phyloP scores from a whole-genome alignment of 805 yeast genomes.

The Ogataea salicorniae region DNA sequence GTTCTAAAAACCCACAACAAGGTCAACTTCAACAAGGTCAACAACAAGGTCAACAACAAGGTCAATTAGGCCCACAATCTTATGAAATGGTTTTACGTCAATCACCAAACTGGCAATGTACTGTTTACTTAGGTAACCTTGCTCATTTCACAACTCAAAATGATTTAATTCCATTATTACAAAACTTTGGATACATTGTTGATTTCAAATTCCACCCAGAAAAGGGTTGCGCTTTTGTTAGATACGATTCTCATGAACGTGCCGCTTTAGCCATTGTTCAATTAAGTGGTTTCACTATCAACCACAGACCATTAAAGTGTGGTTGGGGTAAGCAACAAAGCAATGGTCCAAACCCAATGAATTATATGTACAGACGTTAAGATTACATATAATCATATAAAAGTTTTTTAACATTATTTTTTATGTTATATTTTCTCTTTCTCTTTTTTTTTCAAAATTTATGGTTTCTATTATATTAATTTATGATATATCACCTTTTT shows the following conservation, averaged over 20 bases:
- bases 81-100: slow-evolving; percentile 71
- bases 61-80: slow-evolving; percentile 26
- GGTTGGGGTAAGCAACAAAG: slow-evolving; percentile 71
- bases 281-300: slow-evolving; percentile 61
- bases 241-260: slow-evolving; percentile 79
- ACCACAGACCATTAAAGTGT: slow-evolving; percentile 74
- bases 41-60: slow-evolving; percentile 1
- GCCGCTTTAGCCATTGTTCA: slow-evolving; percentile 87
- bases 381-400: not conserved
- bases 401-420: too few species aligned
- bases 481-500: too few species aligned
- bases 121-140: slow-evolving; percentile 83
- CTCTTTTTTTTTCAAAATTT: too few species aligned
- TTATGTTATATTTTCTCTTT: too few species aligned
- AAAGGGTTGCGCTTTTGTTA: slow-evolving; percentile 83
- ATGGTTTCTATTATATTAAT: too few species aligned
- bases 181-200: slow-evolving; percentile 75
- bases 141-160: slow-evolving; percentile 70
- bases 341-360: slow-evolving; percentile 17
- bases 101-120: slow-evolving; percentile 78
- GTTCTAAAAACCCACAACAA: too few species aligned
- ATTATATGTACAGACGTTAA: slow-evolving; percentile 21
- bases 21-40: not conserved
- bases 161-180: slow-evolving; percentile 69
- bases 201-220: slow-evolving; percentile 79